A percentile compares a stretch with the other conserved stretches of the same genome.
phyloP scores from a whole-genome alignment of 106 monocot genomes.

The Platanthera guangdongensis region DNA sequence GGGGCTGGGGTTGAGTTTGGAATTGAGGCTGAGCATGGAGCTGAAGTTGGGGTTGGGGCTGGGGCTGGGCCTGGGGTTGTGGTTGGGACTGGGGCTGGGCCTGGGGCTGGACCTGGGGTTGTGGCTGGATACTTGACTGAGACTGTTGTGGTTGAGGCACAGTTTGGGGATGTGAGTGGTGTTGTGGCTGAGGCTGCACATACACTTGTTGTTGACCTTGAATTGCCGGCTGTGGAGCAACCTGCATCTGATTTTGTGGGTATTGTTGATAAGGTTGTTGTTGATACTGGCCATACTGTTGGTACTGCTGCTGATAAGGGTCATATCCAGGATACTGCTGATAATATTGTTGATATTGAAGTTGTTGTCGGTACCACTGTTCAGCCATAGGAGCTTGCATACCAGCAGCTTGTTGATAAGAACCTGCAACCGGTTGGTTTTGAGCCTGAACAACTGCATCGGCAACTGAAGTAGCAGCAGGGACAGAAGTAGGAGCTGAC shows the following conservation, averaged over 20 bases:
- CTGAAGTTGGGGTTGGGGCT: conserved; percentile 14
- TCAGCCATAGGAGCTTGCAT: conserved; percentile 35
- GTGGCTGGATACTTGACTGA: conserved; percentile 5
- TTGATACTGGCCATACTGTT: conserved; percentile 69
- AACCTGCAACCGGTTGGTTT: conserved; percentile 15
- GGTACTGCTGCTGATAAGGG: conserved; percentile 72
- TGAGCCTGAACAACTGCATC: conserved; percentile 22
- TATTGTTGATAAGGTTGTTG: conserved; percentile 46
- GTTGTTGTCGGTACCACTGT: conserved; percentile 85
- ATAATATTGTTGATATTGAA: conserved; percentile 84
- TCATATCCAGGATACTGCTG: conserved; percentile 91
- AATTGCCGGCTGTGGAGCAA: conserved; percentile 15
- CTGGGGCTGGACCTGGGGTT: conserved; percentile 7
- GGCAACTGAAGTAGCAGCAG: conserved; percentile 12
- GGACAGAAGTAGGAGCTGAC: conserved; percentile 4
- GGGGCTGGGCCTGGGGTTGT: conserved; percentile 15
- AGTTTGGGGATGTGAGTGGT: conserved; percentile 7
- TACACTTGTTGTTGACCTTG: conserved; percentile 26
- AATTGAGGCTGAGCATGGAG: conserved; percentile 17
- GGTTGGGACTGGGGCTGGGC: conserved; percentile 21
- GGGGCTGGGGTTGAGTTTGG: conserved; percentile 13
- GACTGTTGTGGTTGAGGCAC: conserved; percentile 9
- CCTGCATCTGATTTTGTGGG: conserved; percentile 19
- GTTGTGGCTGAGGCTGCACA: conserved; percentile 19
- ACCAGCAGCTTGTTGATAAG: conserved; percentile 24